phyloP scores from a whole-genome alignment of 2,329 filamentous ascomycete genomes.

The Phaeosphaeria sp. region DNA sequence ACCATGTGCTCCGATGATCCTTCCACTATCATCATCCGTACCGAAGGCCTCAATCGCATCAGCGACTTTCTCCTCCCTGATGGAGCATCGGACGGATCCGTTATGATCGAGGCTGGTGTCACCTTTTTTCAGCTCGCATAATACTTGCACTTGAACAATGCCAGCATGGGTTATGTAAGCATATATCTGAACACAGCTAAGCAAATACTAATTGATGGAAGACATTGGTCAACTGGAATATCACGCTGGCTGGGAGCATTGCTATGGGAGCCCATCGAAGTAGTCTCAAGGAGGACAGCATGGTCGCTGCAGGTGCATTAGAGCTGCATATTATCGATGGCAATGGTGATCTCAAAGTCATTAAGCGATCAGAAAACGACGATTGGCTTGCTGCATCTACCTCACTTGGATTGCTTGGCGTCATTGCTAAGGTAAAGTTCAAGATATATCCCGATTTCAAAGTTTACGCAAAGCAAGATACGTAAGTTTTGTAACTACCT shows the following conservation, averaged over 20 bases:
- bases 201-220: too few species aligned
- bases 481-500: constrained; percentile 44
- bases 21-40: constrained; percentile 57
- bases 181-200: too few species aligned
- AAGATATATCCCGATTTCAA: constrained; percentile 61
- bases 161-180: constrained; percentile 54
- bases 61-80: constrained; percentile 51
- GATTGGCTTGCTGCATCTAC: constrained; percentile 62
- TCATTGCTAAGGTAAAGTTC: constrained; percentile 59
- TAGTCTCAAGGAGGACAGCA: constrained; percentile 57
- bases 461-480: constrained; percentile 59
- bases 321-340: constrained; percentile 60
- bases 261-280: constrained; percentile 62
- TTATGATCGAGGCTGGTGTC: constrained; percentile 60
- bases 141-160: constrained; percentile 56
- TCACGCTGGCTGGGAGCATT: constrained; percentile 58
- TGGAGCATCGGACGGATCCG: constrained; percentile 48
- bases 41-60: constrained; percentile 55
- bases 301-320: constrained; percentile 58
- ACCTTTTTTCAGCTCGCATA: constrained; percentile 58
- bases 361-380: constrained; percentile 53
- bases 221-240: constrained; percentile 63
- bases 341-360: constrained; percentile 51
- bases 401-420: constrained; percentile 57
- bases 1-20: constrained; percentile 60